These are phyloP conservation scores for Collybiopsis confluens DNA, from an alignment of 768 basidiomycete species.

Conservation along the genomic window DNA sequence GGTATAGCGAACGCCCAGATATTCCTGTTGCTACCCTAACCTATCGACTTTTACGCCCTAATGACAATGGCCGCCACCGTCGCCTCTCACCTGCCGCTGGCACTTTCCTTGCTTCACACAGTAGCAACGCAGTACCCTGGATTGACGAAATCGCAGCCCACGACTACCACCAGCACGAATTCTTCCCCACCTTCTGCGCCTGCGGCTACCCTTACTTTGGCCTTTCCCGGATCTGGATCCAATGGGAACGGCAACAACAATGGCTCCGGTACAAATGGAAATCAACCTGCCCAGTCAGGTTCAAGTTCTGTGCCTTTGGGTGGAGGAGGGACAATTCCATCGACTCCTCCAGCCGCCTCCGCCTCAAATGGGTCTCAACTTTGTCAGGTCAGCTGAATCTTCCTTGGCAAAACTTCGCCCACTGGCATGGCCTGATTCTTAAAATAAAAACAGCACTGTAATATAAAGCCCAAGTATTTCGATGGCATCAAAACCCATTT, in stretches of 20 bases:
- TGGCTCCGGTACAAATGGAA: slow-evolving; percentile 14
- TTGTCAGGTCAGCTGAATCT: slow-evolving; percentile 43
- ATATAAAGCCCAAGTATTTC: slow-evolving; percentile 48
- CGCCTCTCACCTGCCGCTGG: slow-evolving; percentile 41
- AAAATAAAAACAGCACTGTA: slow-evolving; percentile 41
- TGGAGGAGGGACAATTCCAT: neutral
- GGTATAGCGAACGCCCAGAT: neutral
- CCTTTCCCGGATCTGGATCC: slow-evolving; percentile 2
- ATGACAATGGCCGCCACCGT: slow-evolving; percentile 21
- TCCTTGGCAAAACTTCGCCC: slow-evolving; percentile 6
- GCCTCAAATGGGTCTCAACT: slow-evolving; percentile 25
- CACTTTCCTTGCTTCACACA: slow-evolving; percentile 38
- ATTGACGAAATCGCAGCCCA: slow-evolving; percentile 25
- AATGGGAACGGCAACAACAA: slow-evolving; percentile 21
- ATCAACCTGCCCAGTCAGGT: neutral
- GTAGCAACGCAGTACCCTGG: slow-evolving; percentile 33
- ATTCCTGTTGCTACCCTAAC: neutral
- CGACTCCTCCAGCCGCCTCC: slow-evolving; percentile 4
- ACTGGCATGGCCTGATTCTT: neutral
- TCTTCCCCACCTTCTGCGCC: slow-evolving; percentile 21
- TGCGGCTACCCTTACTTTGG: slow-evolving; percentile 20
- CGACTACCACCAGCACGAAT: slow-evolving; percentile 17
- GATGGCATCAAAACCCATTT: slow-evolving; percentile 54
- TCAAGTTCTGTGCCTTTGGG: slow-evolving; percentile 22
- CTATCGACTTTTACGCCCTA: neutral